Percentiles rank a stretch among this genome's conserved stretches.
phyloP scores from a whole-genome alignment of 768 basidiomycete species.

The Suillus ampliporus region DNA sequence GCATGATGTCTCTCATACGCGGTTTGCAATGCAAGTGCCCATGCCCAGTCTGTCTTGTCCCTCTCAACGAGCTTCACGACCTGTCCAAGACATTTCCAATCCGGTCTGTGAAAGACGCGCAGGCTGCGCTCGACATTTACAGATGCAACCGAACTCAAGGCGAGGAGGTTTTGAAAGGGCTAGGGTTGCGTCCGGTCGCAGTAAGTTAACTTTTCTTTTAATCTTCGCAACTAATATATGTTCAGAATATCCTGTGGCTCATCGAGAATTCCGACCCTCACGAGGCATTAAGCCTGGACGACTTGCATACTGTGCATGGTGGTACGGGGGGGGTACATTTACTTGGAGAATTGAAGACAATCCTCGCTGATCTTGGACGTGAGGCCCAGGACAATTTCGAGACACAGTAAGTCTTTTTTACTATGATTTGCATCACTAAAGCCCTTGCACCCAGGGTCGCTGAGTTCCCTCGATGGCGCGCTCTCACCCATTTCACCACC shows the following conservation, averaged over 20 bases:
- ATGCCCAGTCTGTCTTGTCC: conserved; percentile 44
- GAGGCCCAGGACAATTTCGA: background rate
- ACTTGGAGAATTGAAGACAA: conserved; percentile 27
- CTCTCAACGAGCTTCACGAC: conserved; percentile 27
- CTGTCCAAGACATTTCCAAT: conserved; percentile 10
- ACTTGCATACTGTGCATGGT: conserved; percentile 40
- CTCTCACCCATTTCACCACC: conserved; percentile 37
- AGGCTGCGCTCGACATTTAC: background rate
- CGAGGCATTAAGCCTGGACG: conserved; percentile 41
- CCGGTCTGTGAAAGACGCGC: conserved; percentile 1
- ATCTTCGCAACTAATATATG: background rate
- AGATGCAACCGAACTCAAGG: conserved; percentile 5
- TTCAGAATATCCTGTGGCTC: conserved; percentile 47
- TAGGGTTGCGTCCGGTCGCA: background rate
- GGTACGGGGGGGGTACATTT: conserved; percentile 41
- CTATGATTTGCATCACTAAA: conserved; percentile 9
- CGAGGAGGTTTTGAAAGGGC: conserved; percentile 10
- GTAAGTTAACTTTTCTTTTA: background rate
- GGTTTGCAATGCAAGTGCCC: conserved; percentile 34
- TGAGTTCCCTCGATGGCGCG: conserved; percentile 39
- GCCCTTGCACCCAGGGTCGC: conserved; percentile 26
- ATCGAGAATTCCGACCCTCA: conserved; percentile 42
- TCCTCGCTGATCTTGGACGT: conserved; percentile 21
- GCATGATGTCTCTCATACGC: conserved; percentile 40
- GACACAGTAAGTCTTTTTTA: background rate